Percentiles rank a stretch among this genome's conserved stretches.
Conservation (phyloP, 108 stramenopile genomes). For the Nannochloropsis oceanica region DNA sequence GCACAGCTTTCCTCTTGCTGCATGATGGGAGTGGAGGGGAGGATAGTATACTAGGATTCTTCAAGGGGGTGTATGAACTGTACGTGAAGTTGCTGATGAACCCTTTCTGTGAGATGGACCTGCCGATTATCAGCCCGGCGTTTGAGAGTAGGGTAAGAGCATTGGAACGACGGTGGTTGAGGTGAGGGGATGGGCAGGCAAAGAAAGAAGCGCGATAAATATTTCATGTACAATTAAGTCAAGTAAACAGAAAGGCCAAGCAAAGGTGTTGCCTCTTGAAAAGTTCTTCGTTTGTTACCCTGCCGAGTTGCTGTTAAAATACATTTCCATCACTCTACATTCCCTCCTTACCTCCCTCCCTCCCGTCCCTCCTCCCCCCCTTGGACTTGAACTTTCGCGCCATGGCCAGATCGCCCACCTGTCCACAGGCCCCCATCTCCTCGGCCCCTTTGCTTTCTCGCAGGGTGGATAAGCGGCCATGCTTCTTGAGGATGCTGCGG, state of each 20-base stretch:
- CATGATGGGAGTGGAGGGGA: constrained; percentile 58
- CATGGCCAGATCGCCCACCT: neutral
- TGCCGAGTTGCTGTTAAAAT: no score
- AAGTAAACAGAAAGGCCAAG: no score
- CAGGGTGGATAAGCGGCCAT: constrained; percentile 14
- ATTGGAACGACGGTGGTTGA: constrained; percentile 8
- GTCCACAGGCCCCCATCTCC: constrained; percentile 25
- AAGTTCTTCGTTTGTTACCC: no score
- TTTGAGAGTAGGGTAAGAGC: constrained; percentile 63
- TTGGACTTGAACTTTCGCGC: neutral
- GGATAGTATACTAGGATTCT: constrained; percentile 68
- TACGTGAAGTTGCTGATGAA: constrained; percentile 89
- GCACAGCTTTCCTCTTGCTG: constrained; percentile 74
- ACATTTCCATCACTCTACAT: no score
- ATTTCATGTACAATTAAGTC: no score
- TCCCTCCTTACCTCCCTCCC: neutral
- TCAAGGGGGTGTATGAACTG: constrained; percentile 75
- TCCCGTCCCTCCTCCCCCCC: neutral
- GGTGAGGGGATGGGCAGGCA: neutral
- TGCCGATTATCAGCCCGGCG: constrained; percentile 59
- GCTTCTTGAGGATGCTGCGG: neutral
- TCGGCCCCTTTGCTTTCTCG: constrained; percentile 21
- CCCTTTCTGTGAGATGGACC: constrained; percentile 79
- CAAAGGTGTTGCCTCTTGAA: no score
- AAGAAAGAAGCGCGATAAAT: neutral